phyloP scores from a whole-genome alignment of 2,329 filamentous ascomycete species.

The Podosphaera xanthii region DNA sequence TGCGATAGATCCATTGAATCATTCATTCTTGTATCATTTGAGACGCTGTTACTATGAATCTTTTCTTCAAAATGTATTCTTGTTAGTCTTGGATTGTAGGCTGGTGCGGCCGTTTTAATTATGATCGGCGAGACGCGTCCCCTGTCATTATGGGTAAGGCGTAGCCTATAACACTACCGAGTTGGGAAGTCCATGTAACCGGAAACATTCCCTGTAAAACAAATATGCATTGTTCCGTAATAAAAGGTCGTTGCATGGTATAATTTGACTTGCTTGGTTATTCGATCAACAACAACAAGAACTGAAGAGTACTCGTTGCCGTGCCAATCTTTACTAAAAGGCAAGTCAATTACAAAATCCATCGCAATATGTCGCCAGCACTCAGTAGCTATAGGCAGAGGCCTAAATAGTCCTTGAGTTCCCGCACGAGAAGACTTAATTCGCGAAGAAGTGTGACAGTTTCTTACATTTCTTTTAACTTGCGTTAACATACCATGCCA shows the following conservation, averaged over 20 bases:
- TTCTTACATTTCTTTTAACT: background rate
- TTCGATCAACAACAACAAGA: background rate
- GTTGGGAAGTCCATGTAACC: background rate
- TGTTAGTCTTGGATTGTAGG: no score
- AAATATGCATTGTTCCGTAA: background rate
- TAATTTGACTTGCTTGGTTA: background rate
- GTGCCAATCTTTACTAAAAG: background rate
- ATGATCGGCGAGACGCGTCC: no score
- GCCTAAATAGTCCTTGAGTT: background rate
- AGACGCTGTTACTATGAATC: no score
- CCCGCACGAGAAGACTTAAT: background rate
- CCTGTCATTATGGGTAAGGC: no score
- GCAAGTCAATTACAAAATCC: no score
- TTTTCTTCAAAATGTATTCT: no score
- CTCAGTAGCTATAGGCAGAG: background rate
- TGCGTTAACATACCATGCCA: no score
- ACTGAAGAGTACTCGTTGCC: background rate
- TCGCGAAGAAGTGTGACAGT: background rate
- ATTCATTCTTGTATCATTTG: no score
- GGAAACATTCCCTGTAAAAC: background rate
- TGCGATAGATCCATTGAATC: no score
- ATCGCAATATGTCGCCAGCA: no score
- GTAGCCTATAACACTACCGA: background rate
- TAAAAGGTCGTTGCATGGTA: background rate
- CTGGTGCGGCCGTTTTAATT: no score